Base-by-base conservation (phyloP, 2,329 filamentous ascomycete species). In the Penicillium sp. region DNA sequence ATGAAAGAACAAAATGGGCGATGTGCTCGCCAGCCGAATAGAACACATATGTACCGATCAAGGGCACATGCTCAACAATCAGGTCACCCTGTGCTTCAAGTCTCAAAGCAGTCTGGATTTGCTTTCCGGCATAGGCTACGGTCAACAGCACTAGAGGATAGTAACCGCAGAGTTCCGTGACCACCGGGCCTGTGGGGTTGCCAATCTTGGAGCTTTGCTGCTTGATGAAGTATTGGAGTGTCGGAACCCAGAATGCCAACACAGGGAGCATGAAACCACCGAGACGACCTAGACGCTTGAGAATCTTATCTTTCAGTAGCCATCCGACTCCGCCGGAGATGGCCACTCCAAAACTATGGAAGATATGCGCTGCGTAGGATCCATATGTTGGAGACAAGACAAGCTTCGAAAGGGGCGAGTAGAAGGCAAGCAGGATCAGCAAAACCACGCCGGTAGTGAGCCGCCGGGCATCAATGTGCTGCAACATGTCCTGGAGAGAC, bases 361-460 rank as follows among this genome's bases (percentile, higher is more conserved):
- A 88, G 61, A 87, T 79, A 1, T 84, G 82, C 1, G 91, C 80
- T 1, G 93, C 89, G 37, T 96, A 89, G 16, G 87, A 86, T 50
- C 94, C 94, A 73, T 95, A 97, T 12, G 95, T 88, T 2, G 94
- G 94, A 21, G 91, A 89, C 34, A 97, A 79, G 38, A 84, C 86
- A 59, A 91, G 79, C 68, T 90, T 85, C 34, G 75, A 77, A 25
- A 77, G 62, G 32, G 71, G 70, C 6, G 76, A 75, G 57, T 71
- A 77, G 34, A 70, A 65, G 1, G 74, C 75, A 18, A 71, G 67
- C 23, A 78, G 67, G 23, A 72, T 56, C 35, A 77, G 62, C 50
- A 77, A 58, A 29, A 68, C 65, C 31, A 70, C 60, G n/a, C 65
- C 69, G 46, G 57, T 60, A 38, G 52, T 65, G 45, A 67, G 56